Evolutionary conservation across 345 rosid genomes (phyloP).

Genomic region (Nasturtium officinale): DNA sequence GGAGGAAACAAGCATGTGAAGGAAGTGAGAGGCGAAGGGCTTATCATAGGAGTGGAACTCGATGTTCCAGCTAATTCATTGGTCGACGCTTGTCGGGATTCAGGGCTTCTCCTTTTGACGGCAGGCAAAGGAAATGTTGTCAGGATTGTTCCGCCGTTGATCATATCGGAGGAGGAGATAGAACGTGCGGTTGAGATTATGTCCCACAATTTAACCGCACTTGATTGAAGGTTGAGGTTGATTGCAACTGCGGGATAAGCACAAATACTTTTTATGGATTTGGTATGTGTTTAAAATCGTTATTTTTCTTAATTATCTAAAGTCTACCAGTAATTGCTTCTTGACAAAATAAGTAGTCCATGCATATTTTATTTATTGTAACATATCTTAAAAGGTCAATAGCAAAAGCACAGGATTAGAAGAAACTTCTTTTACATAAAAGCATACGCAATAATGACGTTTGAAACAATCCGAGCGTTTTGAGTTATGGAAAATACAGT

Average conservation of each 20-base stretch:
- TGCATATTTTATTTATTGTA: background rate
- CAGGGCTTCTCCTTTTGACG: conserved; percentile 70
- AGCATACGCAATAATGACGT: no score
- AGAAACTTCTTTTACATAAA: no score
- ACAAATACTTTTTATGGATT: background rate
- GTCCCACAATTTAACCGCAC: conserved; percentile 37
- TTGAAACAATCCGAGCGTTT: no score
- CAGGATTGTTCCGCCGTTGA: conserved; percentile 87
- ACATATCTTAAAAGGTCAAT: no score
- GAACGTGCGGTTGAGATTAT: conserved; percentile 67
- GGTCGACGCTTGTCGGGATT: conserved; percentile 72
- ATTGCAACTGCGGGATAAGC: background rate
- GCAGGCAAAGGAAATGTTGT: conserved; percentile 90
- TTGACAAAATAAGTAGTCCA: no score
- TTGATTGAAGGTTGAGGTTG: conserved; percentile 25
- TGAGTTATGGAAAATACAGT: no score
- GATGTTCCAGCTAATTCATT: conserved; percentile 65
- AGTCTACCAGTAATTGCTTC: background rate
- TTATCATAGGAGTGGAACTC: conserved; percentile 76
- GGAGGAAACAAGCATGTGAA: conserved; percentile 72
- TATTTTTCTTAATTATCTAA: background rate
- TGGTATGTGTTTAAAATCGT: background rate
- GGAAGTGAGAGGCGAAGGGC: conserved; percentile 85
- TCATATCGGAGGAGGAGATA: conserved; percentile 73
- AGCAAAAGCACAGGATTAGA: no score